phyloP scores from a whole-genome alignment of 1,139 yeast species.

The Eremothecium gossypii region DNA sequence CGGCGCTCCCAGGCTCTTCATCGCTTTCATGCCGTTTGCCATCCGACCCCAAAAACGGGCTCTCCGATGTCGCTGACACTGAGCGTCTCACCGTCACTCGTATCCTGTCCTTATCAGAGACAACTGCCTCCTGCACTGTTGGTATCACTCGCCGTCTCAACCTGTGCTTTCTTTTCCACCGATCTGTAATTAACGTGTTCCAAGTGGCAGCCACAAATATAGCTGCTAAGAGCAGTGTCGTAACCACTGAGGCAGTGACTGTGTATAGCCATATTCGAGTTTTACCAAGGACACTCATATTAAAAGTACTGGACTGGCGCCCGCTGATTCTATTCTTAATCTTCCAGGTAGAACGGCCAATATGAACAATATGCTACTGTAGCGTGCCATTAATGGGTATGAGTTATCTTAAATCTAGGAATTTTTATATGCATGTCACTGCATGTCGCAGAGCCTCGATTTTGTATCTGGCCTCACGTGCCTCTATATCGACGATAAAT shows the following conservation, averaged over 20 bases:
- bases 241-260: slow-evolving; percentile 8
- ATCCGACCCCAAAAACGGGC: slow-evolving; percentile 12
- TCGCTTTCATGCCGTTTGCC: too few relatives aligned
- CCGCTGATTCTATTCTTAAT: too few relatives aligned
- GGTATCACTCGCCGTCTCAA: too few relatives aligned
- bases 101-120: too few relatives aligned
- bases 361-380: too few relatives aligned
- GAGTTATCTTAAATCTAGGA: too few relatives aligned
- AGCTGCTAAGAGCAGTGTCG: slow-evolving; percentile 16
- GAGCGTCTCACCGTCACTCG: not conserved
- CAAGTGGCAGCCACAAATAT: slow-evolving; percentile 25
- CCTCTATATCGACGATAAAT: not conserved
- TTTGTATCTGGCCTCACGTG: not conserved
- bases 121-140: too few relatives aligned
- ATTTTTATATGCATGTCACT: not conserved
- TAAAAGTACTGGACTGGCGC: not conserved
- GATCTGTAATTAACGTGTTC: slow-evolving; percentile 22
- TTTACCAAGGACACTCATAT: not conserved
- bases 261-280: slow-evolving; percentile 6
- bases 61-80: slow-evolving; percentile 15
- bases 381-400: too few relatives aligned
- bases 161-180: slow-evolving; percentile 10
- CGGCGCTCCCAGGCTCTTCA: too few relatives aligned
- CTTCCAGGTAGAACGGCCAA: too few relatives aligned
- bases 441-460: not conserved